These are phyloP conservation scores for Kuraishia piskuri DNA, from an alignment of 805 yeast genomes.

Conservation along the genomic window DNA sequence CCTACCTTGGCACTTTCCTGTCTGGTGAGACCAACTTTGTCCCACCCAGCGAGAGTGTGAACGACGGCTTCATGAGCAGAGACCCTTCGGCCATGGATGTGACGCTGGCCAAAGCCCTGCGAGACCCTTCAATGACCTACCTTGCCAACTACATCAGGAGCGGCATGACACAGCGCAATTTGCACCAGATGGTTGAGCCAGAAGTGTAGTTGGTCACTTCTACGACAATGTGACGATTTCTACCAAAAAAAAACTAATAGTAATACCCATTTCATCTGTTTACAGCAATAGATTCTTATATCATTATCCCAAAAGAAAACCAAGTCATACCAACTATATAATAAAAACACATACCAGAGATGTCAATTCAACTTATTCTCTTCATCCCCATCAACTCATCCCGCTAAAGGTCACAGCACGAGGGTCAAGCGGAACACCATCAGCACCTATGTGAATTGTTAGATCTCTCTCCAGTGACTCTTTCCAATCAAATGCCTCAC, in stretches of 20 bases:
- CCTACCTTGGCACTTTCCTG: conserved; percentile 30
- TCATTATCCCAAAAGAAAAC: no score
- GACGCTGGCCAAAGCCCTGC: conserved; percentile 5
- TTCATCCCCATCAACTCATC: background rate
- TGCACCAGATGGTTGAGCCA: conserved; percentile 5
- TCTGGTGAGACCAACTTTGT: conserved; percentile 13
- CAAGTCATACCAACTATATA: no score
- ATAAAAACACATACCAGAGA: no score
- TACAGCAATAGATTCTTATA: no score
- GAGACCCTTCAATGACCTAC: conserved; percentile 27
- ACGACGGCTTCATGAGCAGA: background rate
- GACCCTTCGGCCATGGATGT: conserved; percentile 6
- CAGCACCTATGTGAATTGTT: conserved; percentile 45
- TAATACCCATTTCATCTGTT: no score
- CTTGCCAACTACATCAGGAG: conserved; percentile 23
- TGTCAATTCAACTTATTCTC: no score
- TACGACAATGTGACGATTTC: no score
- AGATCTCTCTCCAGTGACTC: no score
- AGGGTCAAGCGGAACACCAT: conserved; percentile 65
- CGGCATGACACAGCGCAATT: conserved; percentile 12
- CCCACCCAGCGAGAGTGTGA: background rate
- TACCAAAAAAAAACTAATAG: no score
- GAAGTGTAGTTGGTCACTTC: background rate
- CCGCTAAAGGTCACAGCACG: conserved; percentile 40
- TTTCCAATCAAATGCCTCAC: background rate